A percentile compares a stretch with the other conserved stretches of the same genome.
Conservation (phyloP, 139 green algal species). For the Prasinococcaceae sp. region DNA sequence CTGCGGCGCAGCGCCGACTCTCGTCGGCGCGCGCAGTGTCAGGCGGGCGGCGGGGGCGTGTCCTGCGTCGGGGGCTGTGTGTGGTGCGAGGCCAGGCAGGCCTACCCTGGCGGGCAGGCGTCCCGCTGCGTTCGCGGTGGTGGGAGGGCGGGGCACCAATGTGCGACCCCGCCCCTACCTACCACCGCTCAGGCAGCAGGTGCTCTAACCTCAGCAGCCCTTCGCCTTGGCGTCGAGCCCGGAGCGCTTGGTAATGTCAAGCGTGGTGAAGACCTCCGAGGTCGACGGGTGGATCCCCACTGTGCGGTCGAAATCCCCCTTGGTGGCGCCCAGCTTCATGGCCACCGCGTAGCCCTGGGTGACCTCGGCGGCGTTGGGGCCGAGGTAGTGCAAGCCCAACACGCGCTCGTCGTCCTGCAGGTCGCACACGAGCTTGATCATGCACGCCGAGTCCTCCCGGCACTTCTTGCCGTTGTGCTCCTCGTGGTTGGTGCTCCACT, state of each 20-base stretch:
- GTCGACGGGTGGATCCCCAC: conserved; percentile 29
- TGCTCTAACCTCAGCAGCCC: conserved; percentile 29
- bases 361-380: conserved; percentile 27
- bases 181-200: no score
- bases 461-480: conserved; percentile 17
- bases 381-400: conserved; percentile 24
- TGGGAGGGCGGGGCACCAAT: no score
- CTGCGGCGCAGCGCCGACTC: no score
- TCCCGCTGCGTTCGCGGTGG: no score
- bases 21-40: no score
- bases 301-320: conserved; percentile 24
- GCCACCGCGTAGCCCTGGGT: conserved; percentile 24
- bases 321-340: conserved; percentile 20
- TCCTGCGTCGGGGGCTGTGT: no score
- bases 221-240: conserved; percentile 22
- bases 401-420: conserved; percentile 21
- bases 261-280: conserved; percentile 29
- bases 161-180: no score
- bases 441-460: conserved; percentile 22
- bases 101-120: no score
- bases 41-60: no score
- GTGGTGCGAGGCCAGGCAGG: no score
- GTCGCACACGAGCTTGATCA: conserved; percentile 12
- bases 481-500: conserved; percentile 29
- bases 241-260: conserved; percentile 28